Evolutionary conservation across 2,329 filamentous ascomycete species (phyloP).

Genomic region (Proliferodiscus dingleyae): DNA sequence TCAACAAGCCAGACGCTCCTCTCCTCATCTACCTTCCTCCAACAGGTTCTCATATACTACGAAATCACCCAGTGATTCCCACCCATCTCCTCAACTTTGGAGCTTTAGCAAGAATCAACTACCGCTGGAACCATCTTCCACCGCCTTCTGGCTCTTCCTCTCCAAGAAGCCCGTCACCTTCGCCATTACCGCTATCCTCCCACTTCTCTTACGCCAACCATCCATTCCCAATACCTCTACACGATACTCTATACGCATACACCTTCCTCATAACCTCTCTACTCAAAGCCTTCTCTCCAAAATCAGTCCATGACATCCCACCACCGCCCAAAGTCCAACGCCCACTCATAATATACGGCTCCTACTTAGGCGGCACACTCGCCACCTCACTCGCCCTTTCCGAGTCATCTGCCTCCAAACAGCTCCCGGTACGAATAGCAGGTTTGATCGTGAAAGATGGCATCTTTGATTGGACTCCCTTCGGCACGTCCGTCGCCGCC

Average conservation of each 20-base stretch:
- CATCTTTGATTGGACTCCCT: slow-evolving; percentile 60
- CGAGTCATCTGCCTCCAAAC: slow-evolving; percentile 42
- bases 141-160: neutral
- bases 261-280: slow-evolving; percentile 19
- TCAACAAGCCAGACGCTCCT: slow-evolving; percentile 34
- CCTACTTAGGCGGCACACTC: slow-evolving; percentile 53
- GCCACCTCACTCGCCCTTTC: slow-evolving; percentile 54
- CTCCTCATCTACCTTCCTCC: slow-evolving; percentile 52
- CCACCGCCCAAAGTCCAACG: slow-evolving; percentile 9
- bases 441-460: slow-evolving; percentile 55
- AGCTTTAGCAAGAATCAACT: slow-evolving; percentile 53
- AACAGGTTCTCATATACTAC: slow-evolving; percentile 35
- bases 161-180: neutral
- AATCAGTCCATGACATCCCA: slow-evolving; percentile 3
- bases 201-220: slow-evolving; percentile 15
- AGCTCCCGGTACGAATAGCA: slow-evolving; percentile 35
- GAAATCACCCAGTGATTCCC: slow-evolving; percentile 35
- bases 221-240: slow-evolving; percentile 52
- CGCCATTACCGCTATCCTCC: slow-evolving; percentile 6
- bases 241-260: slow-evolving; percentile 52
- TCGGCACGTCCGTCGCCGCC: slow-evolving; percentile 43
- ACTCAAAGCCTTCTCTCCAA: slow-evolving; percentile 11
- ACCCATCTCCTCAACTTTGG: slow-evolving; percentile 42
- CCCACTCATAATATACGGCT: slow-evolving; percentile 44
- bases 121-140: slow-evolving; percentile 45